These are phyloP conservation scores for Excoecaria agallocha DNA, from an alignment of 345 rosid species.

Conservation along the genomic window DNA sequence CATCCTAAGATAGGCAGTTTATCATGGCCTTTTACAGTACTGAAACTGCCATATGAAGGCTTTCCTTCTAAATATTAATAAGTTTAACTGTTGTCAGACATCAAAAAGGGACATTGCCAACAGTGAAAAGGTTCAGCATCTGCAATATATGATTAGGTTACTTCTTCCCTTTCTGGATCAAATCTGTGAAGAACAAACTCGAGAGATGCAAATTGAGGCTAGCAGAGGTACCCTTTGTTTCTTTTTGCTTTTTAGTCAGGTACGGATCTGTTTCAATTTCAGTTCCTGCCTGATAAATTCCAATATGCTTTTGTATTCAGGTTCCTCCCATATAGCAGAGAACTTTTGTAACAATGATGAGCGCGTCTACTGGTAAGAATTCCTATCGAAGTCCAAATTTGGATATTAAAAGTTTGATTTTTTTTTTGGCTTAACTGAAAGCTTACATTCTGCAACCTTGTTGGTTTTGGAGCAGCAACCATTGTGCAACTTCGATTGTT, in stretches of 20 bases:
- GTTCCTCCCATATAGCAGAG: slow-evolving; percentile 34
- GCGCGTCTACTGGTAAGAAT: slow-evolving; percentile 72
- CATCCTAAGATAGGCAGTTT: slow-evolving; percentile 1
- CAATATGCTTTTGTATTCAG: slow-evolving; percentile 17
- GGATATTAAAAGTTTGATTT: neutral
- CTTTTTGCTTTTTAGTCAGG: neutral
- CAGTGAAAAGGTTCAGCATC: slow-evolving; percentile 50
- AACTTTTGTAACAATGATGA: slow-evolving; percentile 52
- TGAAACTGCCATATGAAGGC: neutral
- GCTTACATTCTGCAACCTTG: neutral
- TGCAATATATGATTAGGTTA: slow-evolving; percentile 45
- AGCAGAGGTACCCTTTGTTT: slow-evolving; percentile 37
- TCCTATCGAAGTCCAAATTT: neutral
- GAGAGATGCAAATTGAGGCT: slow-evolving; percentile 62
- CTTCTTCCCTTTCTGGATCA: slow-evolving; percentile 60
- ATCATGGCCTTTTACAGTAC: neutral
- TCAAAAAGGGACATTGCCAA: slow-evolving; percentile 44
- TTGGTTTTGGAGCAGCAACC: slow-evolving; percentile 50
- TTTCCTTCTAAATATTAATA: slow-evolving; percentile 9
- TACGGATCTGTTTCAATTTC: slow-evolving; percentile 7
- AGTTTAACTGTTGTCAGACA: slow-evolving; percentile 40
- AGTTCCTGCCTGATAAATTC: slow-evolving; percentile 14
- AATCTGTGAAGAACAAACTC: slow-evolving; percentile 48
- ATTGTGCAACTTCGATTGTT: slow-evolving; percentile 82
- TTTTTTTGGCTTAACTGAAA: neutral